A percentile compares a stretch with the other conserved stretches of the same genome.
phyloP scores from a whole-genome alignment of 371 early-diverging fungal species.

The Choanephora cucurbitarum region DNA sequence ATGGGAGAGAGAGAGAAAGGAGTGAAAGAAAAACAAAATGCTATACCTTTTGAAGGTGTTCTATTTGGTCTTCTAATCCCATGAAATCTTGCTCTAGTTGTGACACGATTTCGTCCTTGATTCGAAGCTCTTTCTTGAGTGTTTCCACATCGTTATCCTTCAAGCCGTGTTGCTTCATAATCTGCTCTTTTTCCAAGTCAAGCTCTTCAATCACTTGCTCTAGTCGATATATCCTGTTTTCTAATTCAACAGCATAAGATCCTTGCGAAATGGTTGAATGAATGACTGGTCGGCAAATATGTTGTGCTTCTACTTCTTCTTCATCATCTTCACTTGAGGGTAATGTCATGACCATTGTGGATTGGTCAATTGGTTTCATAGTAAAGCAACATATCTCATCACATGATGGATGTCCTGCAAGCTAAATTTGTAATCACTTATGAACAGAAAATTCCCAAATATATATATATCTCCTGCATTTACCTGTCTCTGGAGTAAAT shows the following conservation, averaged over 20 bases:
- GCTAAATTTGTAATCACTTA: conserved; percentile 29
- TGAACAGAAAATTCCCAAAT: too few relatives aligned
- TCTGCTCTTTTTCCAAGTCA: conserved; percentile 44
- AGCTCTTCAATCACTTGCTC: conserved; percentile 44
- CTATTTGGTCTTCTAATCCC: conserved; percentile 47
- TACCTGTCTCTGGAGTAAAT: conserved; percentile 53
- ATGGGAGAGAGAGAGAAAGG: too few relatives aligned
- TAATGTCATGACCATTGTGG: conserved; percentile 50
- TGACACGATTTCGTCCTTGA: conserved; percentile 55
- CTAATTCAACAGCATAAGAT: conserved; percentile 46
- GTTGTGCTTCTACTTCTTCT: conserved; percentile 49
- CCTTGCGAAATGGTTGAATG: conserved; percentile 50
- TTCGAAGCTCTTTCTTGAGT: conserved; percentile 46
- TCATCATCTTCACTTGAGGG: conserved; percentile 43
- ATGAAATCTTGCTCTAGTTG: conserved; percentile 54
- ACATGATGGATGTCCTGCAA: conserved; percentile 47
- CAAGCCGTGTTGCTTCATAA: conserved; percentile 33
- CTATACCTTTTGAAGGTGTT: conserved; percentile 47
- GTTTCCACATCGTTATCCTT: conserved; percentile 51
- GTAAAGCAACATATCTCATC: conserved; percentile 54
- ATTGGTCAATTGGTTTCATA: conserved; percentile 47
- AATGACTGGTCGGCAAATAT: conserved; percentile 53
- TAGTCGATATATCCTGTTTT: conserved; percentile 41
- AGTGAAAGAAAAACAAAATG: background rate
- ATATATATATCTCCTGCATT: conserved; percentile 1